Evolutionary conservation across 352 stramenopile species (phyloP).

Genomic region (Elongisporangium anandrum): DNA sequence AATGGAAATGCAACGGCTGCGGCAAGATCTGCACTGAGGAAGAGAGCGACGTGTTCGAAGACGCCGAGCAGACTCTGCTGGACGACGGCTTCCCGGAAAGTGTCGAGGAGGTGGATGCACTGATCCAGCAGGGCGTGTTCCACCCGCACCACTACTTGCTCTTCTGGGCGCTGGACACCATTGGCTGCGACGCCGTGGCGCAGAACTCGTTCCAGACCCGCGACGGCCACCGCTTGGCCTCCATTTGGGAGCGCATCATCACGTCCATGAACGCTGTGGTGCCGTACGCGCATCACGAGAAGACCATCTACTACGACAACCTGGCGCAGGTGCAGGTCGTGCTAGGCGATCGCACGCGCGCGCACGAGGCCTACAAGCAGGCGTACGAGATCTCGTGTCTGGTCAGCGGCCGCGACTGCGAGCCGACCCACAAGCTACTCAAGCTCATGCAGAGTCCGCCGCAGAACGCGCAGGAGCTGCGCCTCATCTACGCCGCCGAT

Average conservation of each 20-base stretch:
- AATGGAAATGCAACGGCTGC: conserved; percentile 54
- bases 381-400: conserved; percentile 58
- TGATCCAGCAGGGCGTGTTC: conserved; percentile 42
- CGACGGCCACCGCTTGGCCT: conserved; percentile 29
- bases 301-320: conserved; percentile 86
- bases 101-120: conserved; percentile 46
- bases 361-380: conserved; percentile 42
- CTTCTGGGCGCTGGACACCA: conserved; percentile 71
- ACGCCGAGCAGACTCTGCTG: conserved; percentile 43
- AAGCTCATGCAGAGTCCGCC: conserved; percentile 62
- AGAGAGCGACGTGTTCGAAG: conserved; percentile 31
- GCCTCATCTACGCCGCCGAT: conserved; percentile 47
- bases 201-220: conserved; percentile 23
- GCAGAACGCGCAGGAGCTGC: conserved; percentile 50
- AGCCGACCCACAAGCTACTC: conserved; percentile 57
- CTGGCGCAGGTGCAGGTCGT: conserved; percentile 68
- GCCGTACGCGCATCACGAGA: conserved; percentile 65
- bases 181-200: conserved; percentile 53
- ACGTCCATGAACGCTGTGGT: conserved; percentile 66
- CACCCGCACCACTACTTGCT: conserved; percentile 69
- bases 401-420: conserved; percentile 54
- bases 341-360: conserved; percentile 43
- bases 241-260: conserved; percentile 69
- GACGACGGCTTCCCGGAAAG: conserved; percentile 60
- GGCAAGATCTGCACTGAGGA: conserved; percentile 22